Evolutionary conservation across 2,329 filamentous ascomycete species (phyloP).

Genomic region (Botrytis hyacinthi): DNA sequence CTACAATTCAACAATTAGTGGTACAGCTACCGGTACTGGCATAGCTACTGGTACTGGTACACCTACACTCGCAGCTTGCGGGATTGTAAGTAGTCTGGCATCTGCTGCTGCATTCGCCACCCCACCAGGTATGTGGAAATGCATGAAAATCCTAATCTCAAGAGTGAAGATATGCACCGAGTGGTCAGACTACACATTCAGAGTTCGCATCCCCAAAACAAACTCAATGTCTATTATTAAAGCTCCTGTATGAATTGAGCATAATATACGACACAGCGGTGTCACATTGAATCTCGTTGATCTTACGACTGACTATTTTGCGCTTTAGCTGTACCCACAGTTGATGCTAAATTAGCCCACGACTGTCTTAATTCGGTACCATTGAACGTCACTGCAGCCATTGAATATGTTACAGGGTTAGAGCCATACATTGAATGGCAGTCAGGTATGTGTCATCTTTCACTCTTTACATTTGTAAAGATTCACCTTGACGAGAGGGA

Average conservation of each 20-base stretch:
- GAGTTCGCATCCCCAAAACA: background rate
- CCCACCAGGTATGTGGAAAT: conserved; percentile 28
- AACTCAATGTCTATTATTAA: no score
- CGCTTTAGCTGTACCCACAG: conserved; percentile 31
- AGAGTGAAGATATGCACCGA: background rate
- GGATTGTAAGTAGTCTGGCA: conserved; percentile 32
- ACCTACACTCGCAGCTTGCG: conserved; percentile 30
- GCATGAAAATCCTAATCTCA: background rate
- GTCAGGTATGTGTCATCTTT: conserved; percentile 28
- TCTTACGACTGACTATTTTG: conserved; percentile 10
- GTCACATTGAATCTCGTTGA: background rate
- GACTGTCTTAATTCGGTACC: conserved; percentile 38
- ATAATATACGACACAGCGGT: background rate
- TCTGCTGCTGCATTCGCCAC: conserved; percentile 27
- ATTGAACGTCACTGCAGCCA: conserved; percentile 31
- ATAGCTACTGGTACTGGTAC: conserved; percentile 15
- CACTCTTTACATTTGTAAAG: background rate
- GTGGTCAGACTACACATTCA: background rate
- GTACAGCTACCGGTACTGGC: conserved; percentile 10
- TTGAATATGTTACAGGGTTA: conserved; percentile 32
- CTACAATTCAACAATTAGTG: background rate
- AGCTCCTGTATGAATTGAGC: background rate
- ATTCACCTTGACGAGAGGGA: background rate
- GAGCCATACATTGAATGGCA: conserved; percentile 38
- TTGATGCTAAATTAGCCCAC: conserved; percentile 34